Base-by-base conservation (phyloP, 495 filamentous ascomycete genomes). In the Chlorociboria aeruginascens region DNA sequence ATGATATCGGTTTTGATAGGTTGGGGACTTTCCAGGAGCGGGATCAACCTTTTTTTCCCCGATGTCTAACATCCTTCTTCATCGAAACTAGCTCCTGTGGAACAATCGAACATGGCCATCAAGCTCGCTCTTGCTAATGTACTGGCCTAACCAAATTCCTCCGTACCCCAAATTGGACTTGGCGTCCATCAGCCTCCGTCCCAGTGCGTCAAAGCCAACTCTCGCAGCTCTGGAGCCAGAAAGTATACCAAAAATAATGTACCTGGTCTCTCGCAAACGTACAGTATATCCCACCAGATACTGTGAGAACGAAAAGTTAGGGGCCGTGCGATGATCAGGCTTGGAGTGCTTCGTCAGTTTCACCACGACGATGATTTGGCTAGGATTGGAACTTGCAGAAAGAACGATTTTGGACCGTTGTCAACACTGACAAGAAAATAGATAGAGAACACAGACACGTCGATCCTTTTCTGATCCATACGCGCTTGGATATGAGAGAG, bases 301-400 rank as follows among this genome's bases (percentile, higher is more conserved):
- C 43, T 79, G 79, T 62, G 71, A 48, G 35, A 77, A 79, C 63
- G 73, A 78, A 63, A 76, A 46, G 71, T 79, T 76, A 2, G 69
- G 81, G 40, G 86, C 81, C 11, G 76, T 93, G 51, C 72, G 65
- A 4, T 57, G 70, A 1, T 82, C 81, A 1, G 45, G 53, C 0
- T 71, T 85, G 1, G 82, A 86, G 29, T 81, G 87, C 34, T 73
- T 79, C 31, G 70, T 93, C 63, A 83, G 94, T 63, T 94, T 81
- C 76, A 67, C 93, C n/a, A 53, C 49, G 1, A 52, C 45, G 2
- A 56, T 52, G 42, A 52, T 56, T 9, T 8, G 29, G 2, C 34
- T 3, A 1, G 25, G 20, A 9, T 34, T 17, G 37, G 58, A 40
- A 50, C 59, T 10, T 30, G 36, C 45, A 3, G 44, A 34, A 28